phyloP scores from a whole-genome alignment of 2,329 filamentous ascomycete genomes.

The Cadophora malorum region DNA sequence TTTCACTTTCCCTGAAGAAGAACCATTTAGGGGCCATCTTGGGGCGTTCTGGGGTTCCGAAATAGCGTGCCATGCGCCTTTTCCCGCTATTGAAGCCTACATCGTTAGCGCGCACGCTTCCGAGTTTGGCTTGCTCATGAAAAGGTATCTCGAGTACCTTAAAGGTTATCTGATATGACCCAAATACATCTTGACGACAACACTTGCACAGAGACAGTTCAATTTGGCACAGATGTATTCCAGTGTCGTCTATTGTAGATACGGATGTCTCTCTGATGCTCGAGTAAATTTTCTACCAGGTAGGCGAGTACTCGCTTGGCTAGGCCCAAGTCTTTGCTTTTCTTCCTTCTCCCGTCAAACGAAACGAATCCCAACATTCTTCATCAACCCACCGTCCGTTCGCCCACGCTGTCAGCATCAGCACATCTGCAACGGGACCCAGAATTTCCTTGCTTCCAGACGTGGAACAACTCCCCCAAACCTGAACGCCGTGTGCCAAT shows the following conservation, averaged over 20 bases:
- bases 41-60: conserved; percentile 7
- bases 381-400: background rate
- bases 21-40: background rate
- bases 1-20: background rate
- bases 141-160: background rate
- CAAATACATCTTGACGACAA: background rate
- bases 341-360: background rate
- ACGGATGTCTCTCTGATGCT: background rate
- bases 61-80: conserved; percentile 5
- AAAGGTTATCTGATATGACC: background rate
- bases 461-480: background rate
- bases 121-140: background rate
- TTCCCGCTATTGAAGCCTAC: conserved; percentile 5
- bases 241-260: background rate
- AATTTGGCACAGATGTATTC: background rate
- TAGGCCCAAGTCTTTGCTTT: background rate
- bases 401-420: conserved; percentile 3
- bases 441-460: background rate
- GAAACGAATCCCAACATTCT: background rate
- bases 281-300: background rate
- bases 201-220: background rate
- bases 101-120: too few relatives aligned
- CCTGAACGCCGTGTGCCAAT: background rate
- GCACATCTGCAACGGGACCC: background rate
- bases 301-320: background rate